Conservation (phyloP, 352 stramenopile genomes). For the Globisporangium carolinianum region DNA sequence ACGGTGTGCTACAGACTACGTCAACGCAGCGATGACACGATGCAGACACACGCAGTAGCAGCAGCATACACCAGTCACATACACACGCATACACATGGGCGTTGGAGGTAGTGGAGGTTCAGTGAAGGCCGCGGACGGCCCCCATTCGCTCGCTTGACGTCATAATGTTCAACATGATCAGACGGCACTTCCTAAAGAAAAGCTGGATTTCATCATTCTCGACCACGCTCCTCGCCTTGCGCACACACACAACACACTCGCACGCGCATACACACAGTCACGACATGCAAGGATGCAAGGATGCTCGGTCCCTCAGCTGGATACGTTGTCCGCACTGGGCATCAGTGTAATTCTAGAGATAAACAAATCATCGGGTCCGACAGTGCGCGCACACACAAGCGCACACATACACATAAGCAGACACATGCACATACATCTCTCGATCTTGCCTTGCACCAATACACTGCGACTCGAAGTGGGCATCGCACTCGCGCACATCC, state of each 20-base stretch:
- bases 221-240: background rate
- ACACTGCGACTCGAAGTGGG: background rate
- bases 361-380: constrained; percentile 9
- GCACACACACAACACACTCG: background rate
- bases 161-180: constrained; percentile 19
- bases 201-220: constrained; percentile 13
- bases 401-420: background rate
- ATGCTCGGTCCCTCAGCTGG: constrained; percentile 9
- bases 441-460: no score
- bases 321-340: constrained; percentile 2
- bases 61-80: no score
- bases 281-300: no score
- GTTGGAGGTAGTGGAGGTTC: constrained; percentile 1
- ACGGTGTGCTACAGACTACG: no score
- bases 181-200: constrained; percentile 16
- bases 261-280: background rate
- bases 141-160: constrained; percentile 9
- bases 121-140: constrained; percentile 3
- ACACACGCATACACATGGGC: background rate
- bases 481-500: no score
- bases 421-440: background rate
- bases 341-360: constrained; percentile 13
- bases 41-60: no score
- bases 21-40: no score
- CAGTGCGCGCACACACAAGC: background rate